phyloP scores from a whole-genome alignment of 352 stramenopile species.

The Phytophthora aleatoria region DNA sequence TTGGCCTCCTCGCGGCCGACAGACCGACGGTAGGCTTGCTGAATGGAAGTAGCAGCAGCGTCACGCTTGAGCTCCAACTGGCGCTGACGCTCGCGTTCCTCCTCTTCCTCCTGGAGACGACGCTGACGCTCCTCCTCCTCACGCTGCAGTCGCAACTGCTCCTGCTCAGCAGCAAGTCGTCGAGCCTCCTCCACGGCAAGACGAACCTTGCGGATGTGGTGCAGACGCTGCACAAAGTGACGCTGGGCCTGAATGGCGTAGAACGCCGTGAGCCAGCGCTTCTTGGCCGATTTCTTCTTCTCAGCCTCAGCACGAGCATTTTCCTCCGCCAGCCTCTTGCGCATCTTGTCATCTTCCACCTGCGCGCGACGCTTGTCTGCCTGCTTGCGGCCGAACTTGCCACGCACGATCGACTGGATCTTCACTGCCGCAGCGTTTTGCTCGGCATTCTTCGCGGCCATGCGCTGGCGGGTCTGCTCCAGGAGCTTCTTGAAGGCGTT shows the following conservation, averaged over 20 bases:
- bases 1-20: slow-evolving; percentile 75
- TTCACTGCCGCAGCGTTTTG: slow-evolving; percentile 63
- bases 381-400: slow-evolving; percentile 79
- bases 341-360: slow-evolving; percentile 78
- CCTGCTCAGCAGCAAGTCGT: slow-evolving; percentile 72
- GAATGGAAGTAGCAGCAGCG: slow-evolving; percentile 64
- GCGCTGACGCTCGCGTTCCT: slow-evolving; percentile 70
- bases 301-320: slow-evolving; percentile 60
- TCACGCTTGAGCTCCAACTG: slow-evolving; percentile 57
- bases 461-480: slow-evolving; percentile 50
- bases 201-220: slow-evolving; percentile 81
- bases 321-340: slow-evolving; percentile 77
- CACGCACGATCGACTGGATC: slow-evolving; percentile 87
- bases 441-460: slow-evolving; percentile 42
- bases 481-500: slow-evolving; percentile 80
- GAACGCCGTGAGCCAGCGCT: slow-evolving; percentile 77
- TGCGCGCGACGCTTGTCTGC: slow-evolving; percentile 65
- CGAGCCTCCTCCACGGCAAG: slow-evolving; percentile 81
- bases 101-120: slow-evolving; percentile 57
- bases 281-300: slow-evolving; percentile 82
- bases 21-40: slow-evolving; percentile 71
- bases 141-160: slow-evolving; percentile 57
- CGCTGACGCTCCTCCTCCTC: slow-evolving; percentile 77
- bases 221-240: slow-evolving; percentile 79
- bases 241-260: slow-evolving; percentile 75